Evolutionary conservation across 768 basidiomycete species (phyloP).

Genomic region (Russula sp.): DNA sequence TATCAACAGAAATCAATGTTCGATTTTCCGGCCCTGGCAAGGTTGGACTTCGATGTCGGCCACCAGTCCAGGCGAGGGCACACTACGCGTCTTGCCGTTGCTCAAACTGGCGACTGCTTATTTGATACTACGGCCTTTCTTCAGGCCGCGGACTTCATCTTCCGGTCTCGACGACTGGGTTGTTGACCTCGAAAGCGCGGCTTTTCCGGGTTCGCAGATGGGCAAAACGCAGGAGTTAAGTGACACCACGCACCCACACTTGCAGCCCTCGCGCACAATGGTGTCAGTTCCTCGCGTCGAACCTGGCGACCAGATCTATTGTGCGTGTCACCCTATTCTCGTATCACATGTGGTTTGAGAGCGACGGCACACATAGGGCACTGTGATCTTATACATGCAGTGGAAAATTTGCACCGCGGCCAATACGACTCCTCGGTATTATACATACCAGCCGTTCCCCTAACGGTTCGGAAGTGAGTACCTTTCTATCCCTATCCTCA

Average conservation of each 20-base stretch:
- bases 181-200: conserved; percentile 31
- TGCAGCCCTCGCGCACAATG: conserved; percentile 63
- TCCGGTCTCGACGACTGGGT: conserved; percentile 39
- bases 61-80: conserved; percentile 67
- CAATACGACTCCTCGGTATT: conserved; percentile 62
- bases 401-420: conserved; percentile 53
- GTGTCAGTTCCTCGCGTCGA: conserved; percentile 64
- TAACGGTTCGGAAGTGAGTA: conserved; percentile 49
- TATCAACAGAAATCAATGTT: conserved; percentile 29
- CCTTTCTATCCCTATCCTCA: neutral
- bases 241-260: conserved; percentile 60
- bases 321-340: conserved; percentile 32
- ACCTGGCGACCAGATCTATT: conserved; percentile 78
- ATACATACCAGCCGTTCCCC: conserved; percentile 74
- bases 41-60: conserved; percentile 50
- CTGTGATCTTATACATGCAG: conserved; percentile 46
- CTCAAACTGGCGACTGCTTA: conserved; percentile 67
- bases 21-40: conserved; percentile 54
- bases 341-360: neutral
- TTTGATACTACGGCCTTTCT: conserved; percentile 73
- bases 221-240: conserved; percentile 47
- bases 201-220: conserved; percentile 33
- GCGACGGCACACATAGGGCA: conserved; percentile 32
- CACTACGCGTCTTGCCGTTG: conserved; percentile 65
- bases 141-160: conserved; percentile 46